Evolutionary conservation across 495 filamentous ascomycete species (phyloP).

Genomic region (Evansstolkia leycettana): DNA sequence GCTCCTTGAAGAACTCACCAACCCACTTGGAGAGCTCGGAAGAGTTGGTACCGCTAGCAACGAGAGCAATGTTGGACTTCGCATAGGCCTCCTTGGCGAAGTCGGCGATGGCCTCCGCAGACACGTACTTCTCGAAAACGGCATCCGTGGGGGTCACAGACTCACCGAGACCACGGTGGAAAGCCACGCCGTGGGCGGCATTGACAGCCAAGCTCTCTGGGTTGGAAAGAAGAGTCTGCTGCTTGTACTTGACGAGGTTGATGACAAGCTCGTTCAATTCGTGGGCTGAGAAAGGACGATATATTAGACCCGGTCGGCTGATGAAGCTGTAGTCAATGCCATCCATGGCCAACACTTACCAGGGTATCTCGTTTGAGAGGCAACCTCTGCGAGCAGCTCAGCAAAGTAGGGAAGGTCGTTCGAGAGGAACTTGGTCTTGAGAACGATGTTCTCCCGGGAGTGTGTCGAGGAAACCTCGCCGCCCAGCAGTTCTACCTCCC

Average conservation of each 20-base stretch:
- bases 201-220: conserved; percentile 65
- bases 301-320: conserved; percentile 2
- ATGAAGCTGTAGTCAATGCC: conserved; percentile 2
- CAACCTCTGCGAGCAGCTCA: conserved; percentile 86
- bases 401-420: conserved; percentile 95
- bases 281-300: conserved; percentile 43
- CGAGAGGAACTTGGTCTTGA: conserved; percentile 87
- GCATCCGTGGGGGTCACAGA: conserved; percentile 57
- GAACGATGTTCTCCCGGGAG: conserved; percentile 81
- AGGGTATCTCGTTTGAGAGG: conserved; percentile 72
- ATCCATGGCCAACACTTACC: conserved; percentile 37
- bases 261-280: conserved; percentile 80
- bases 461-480: conserved; percentile 74
- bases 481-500: conserved; percentile 90
- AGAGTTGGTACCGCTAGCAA: conserved; percentile 75
- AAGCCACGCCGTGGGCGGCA: conserved; percentile 77
- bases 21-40: conserved; percentile 80
- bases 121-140: conserved; percentile 63
- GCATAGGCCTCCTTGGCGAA: conserved; percentile 69
- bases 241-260: conserved; percentile 55
- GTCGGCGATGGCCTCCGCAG: conserved; percentile 51
- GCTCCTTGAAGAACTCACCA: conserved; percentile 66
- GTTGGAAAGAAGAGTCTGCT: conserved; percentile 52
- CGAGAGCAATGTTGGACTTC: conserved; percentile 81
- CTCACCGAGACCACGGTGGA: conserved; percentile 84